Evolutionary conservation across 1,284 basidiomycete species (phyloP), one percentile per base, ranked within the genome.

Genomic region (Melampsora americana): DNA sequence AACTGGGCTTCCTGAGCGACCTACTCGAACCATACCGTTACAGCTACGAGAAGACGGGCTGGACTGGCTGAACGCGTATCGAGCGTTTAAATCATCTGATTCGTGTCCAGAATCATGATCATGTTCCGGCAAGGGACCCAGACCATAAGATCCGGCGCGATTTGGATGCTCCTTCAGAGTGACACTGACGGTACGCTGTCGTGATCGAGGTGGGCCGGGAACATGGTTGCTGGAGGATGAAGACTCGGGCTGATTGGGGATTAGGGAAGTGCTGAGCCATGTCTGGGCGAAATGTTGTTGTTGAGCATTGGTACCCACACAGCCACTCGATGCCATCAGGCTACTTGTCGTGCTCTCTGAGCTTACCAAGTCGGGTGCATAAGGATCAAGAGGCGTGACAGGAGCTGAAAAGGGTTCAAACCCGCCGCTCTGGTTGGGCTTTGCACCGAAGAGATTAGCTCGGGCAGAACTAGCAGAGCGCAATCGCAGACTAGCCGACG

Each of bases 361-460:
- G n/a, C 28, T 35, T 20, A 42, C 60, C 7, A 56, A 28, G n/a
- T 30, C 18, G 6, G 35, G 30, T 30, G 7, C 5, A 35, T 35
- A 20, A 35, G 61, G 23, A 42, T 20, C 20, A n/a, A 35, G 16
- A 16, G 32, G 42, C 18, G 59, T 30, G 35, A n/a, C 30, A 30
- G 59, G 39, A 16, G 39, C 20, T 18, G 65, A 53, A 16, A 50
- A 60, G 20, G 73, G 66, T 53, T 68, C 42, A 61, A 75, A 53
- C 20, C 65, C 53, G n/a, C 66, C 32, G 26, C 56, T 67, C 23
- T 48, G 35, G 30, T 68, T 68, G 1, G 73, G 73, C 35, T 42
- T 61, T 5, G 73, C 73, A 20, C 73, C 73, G 50, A 75, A 75
- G 14, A 75, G 44, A 62, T 75, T 75, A 30, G 59, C 66, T 16